Conservation (phyloP, 805 yeast genomes). For the Candida arabinofermentans region DNA sequence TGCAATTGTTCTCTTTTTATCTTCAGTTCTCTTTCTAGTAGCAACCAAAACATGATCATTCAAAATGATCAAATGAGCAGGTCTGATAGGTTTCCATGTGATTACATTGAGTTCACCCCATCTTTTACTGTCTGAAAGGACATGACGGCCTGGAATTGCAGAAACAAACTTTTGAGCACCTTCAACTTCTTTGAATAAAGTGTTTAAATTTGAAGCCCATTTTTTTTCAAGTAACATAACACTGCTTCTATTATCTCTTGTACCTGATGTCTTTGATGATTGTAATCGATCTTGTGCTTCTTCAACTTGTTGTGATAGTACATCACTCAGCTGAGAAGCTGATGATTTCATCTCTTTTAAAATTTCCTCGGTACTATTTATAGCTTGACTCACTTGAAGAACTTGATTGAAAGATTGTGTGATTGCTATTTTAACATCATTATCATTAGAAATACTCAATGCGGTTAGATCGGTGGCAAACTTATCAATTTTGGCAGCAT, state of each 20-base stretch:
- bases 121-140: conserved; percentile 70
- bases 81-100: conserved; percentile 74
- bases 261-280: conserved; percentile 24
- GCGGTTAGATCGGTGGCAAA: conserved; percentile 52
- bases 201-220: conserved; percentile 73
- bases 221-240: conserved; percentile 69
- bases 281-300: conserved; percentile 21
- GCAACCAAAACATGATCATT: conserved; percentile 79
- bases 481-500: conserved; percentile 68
- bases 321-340: conserved; percentile 55
- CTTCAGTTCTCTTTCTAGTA: conserved; percentile 44
- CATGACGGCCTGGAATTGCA: conserved; percentile 74
- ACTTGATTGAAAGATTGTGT: conserved; percentile 62
- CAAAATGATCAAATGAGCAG: conserved; percentile 70
- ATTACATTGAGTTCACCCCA: conserved; percentile 88
- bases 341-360: conserved; percentile 56
- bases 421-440: conserved; percentile 55
- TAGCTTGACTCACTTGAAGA: conserved; percentile 53
- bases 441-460: conserved; percentile 46
- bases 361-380: conserved; percentile 61
- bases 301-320: conserved; percentile 42
- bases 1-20: conserved; percentile 44
- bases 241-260: conserved; percentile 58
- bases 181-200: conserved; percentile 76
- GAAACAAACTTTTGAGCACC: conserved; percentile 84